Evolutionary conservation across 2,329 filamentous ascomycete genomes (phyloP).

Genomic region (Basipetospora chlamydospora): DNA sequence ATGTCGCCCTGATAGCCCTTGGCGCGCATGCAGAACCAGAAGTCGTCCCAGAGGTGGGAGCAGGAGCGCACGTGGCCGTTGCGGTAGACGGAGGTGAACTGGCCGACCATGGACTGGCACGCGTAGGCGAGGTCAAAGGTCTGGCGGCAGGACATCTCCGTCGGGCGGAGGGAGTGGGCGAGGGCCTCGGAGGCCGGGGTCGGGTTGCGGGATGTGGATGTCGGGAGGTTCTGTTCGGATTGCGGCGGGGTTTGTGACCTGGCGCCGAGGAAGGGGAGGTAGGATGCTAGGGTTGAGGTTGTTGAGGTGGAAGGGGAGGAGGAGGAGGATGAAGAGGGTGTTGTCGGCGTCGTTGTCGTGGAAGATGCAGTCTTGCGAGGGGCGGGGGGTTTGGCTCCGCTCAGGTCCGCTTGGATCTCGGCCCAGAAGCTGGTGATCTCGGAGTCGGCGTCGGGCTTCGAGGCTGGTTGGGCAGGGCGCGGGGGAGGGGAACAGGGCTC

Average conservation of each 20-base stretch:
- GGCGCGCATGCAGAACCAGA: slow-evolving; percentile 94
- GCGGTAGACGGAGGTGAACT: slow-evolving; percentile 85
- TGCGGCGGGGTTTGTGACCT: slow-evolving; percentile 9
- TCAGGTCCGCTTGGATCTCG: slow-evolving; percentile 12
- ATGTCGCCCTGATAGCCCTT: slow-evolving; percentile 45
- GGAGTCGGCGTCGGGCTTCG: slow-evolving; percentile 21
- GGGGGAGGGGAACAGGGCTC: slow-evolving; percentile 8
- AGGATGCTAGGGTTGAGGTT: slow-evolving; percentile 18
- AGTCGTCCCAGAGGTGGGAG: slow-evolving; percentile 78
- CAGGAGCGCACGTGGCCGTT: slow-evolving; percentile 66
- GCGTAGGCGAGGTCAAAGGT: slow-evolving; percentile 91
- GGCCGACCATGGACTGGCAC: slow-evolving; percentile 81
- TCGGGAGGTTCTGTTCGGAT: slow-evolving; percentile 8
- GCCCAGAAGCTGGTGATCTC: slow-evolving; percentile 40
- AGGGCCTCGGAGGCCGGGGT: slow-evolving; percentile 26
- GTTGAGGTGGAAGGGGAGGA: slow-evolving; percentile 16
- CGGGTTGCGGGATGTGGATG: slow-evolving; percentile 6
- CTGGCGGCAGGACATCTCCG: slow-evolving; percentile 73
- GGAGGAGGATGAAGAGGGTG: slow-evolving; percentile 18
- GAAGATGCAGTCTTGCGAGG: slow-evolving; percentile 8
- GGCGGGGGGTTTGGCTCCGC: slow-evolving; percentile 11
- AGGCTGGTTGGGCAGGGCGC: slow-evolving; percentile 2
- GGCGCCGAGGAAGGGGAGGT: slow-evolving; percentile 15
- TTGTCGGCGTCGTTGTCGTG: slow-evolving; percentile 3
- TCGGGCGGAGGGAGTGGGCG: slow-evolving; percentile 59